Percentiles rank a stretch among this genome's conserved stretches.
Conservation (phyloP, 345 rosid genomes). For the Bruguiera gymnorhiza region DNA sequence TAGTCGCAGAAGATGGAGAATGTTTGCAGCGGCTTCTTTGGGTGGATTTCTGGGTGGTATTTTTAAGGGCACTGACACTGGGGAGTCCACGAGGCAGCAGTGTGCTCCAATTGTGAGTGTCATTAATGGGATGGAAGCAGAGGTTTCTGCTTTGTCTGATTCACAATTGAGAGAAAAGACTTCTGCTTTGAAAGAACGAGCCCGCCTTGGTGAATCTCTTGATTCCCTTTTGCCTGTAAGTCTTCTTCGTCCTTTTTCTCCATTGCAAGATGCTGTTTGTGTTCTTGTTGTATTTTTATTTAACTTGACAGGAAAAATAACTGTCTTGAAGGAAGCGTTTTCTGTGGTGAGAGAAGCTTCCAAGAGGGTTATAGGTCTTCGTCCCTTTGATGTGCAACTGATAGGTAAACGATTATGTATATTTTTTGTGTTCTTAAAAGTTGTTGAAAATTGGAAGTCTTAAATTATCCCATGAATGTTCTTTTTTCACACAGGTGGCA, state of each 20-base stretch:
- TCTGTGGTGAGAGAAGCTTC: constrained; percentile 95
- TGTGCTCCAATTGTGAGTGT: constrained; percentile 49
- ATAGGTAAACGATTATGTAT: constrained; percentile 50
- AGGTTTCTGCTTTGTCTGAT: constrained; percentile 64
- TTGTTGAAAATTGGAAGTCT: neutral
- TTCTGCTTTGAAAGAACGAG: constrained; percentile 61
- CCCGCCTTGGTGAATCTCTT: constrained; percentile 70
- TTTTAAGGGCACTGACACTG: constrained; percentile 78
- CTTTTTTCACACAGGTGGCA: constrained; percentile 59
- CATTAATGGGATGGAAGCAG: constrained; percentile 58
- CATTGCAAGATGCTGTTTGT: neutral
- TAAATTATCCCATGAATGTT: neutral
- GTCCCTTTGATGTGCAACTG: constrained; percentile 88
- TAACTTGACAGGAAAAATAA: neutral
- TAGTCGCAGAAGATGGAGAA: constrained; percentile 22
- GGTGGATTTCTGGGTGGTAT: constrained; percentile 82
- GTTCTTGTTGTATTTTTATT: neutral
- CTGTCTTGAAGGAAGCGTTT: constrained; percentile 72
- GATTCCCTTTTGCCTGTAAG: constrained; percentile 85
- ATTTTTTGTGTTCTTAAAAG: neutral
- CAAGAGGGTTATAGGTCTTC: constrained; percentile 80
- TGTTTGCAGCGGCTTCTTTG: constrained; percentile 55
- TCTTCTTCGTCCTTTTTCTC: neutral
- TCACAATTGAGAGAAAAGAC: constrained; percentile 66
- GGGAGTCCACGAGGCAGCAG: constrained; percentile 84